Conservation (phyloP, 768 basidiomycete genomes). For the Russula sp. region DNA sequence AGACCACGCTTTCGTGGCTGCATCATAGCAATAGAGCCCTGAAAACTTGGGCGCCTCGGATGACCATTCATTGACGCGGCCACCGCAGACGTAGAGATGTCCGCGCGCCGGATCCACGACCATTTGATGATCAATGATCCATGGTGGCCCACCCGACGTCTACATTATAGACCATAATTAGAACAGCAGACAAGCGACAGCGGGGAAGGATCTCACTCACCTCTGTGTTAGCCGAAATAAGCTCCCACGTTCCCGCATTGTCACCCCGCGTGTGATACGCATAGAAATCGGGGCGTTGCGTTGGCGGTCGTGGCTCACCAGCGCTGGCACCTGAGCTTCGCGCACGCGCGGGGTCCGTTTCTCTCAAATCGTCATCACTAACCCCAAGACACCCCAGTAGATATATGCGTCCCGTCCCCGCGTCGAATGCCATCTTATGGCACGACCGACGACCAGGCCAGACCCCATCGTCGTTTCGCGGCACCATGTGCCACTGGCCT, state of each 20-base stretch:
- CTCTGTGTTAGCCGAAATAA: constrained; percentile 61
- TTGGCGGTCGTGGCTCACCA: constrained; percentile 16
- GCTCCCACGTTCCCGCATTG: constrained; percentile 68
- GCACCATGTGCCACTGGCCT: constrained; percentile 61
- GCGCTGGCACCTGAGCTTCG: constrained; percentile 3
- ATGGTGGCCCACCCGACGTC: constrained; percentile 65
- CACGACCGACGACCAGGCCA: constrained; percentile 72
- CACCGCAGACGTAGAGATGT: constrained; percentile 73
- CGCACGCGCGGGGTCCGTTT: constrained; percentile 9
- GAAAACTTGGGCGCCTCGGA: constrained; percentile 60
- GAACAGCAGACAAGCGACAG: neutral
- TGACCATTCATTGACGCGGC: constrained; percentile 65
- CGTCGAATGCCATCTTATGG: constrained; percentile 80
- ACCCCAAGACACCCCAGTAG: constrained; percentile 68
- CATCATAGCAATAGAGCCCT: constrained; percentile 70
- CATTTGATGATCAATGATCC: constrained; percentile 82
- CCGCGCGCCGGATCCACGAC: constrained; percentile 68
- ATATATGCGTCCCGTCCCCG: constrained; percentile 67
- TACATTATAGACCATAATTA: constrained; percentile 32
- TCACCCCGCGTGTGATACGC: constrained; percentile 65
- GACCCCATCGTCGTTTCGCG: constrained; percentile 51
- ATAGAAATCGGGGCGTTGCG: constrained; percentile 66
- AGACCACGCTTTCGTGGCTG: constrained; percentile 64
- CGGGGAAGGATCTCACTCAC: constrained; percentile 40
- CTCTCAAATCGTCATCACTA: constrained; percentile 38